phyloP scores from a whole-genome alignment of 1,139 yeast genomes.

The Scheffersomyces insectosa region DNA sequence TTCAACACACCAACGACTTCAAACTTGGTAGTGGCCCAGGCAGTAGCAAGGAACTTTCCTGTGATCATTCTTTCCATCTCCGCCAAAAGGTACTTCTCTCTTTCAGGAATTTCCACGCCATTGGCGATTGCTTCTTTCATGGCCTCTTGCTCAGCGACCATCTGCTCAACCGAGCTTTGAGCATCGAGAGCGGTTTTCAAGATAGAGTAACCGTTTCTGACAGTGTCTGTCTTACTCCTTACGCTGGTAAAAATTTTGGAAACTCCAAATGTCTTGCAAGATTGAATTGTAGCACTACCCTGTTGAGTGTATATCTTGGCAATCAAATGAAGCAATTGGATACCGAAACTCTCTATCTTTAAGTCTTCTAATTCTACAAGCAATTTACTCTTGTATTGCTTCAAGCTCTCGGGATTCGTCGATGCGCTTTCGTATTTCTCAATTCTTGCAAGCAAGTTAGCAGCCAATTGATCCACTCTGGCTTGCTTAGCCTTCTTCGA shows the following conservation, averaged over 20 bases:
- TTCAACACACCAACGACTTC: slow-evolving; percentile 69
- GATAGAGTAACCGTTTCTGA: slow-evolving; percentile 41
- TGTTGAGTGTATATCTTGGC: slow-evolving; percentile 66
- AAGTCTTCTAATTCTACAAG: slow-evolving; percentile 61
- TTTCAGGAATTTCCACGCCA: slow-evolving; percentile 35
- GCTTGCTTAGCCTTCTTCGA: slow-evolving; percentile 53
- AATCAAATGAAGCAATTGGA: slow-evolving; percentile 51
- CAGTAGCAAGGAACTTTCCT: slow-evolving; percentile 73
- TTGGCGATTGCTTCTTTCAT: slow-evolving; percentile 36
- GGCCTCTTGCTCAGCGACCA: slow-evolving; percentile 52
- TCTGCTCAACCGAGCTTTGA: slow-evolving; percentile 38
- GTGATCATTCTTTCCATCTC: slow-evolving; percentile 67
- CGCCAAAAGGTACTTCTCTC: slow-evolving; percentile 54
- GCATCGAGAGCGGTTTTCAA: slow-evolving; percentile 46
- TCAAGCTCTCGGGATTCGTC: slow-evolving; percentile 33
- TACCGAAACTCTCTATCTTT: slow-evolving; percentile 50
- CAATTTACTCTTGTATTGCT: slow-evolving; percentile 40
- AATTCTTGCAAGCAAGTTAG: slow-evolving; percentile 46
- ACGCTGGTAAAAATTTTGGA: slow-evolving; percentile 54
- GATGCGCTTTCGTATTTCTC: slow-evolving; percentile 34
- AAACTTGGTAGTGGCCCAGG: slow-evolving; percentile 77
- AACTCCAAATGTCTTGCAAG: slow-evolving; percentile 47
- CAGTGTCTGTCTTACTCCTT: slow-evolving; percentile 38
- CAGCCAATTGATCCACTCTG: slow-evolving; percentile 54
- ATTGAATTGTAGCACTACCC: slow-evolving; percentile 45